phyloP scores from a whole-genome alignment of 2,329 filamentous ascomycete genomes.

The Aureobasidium sp. region DNA sequence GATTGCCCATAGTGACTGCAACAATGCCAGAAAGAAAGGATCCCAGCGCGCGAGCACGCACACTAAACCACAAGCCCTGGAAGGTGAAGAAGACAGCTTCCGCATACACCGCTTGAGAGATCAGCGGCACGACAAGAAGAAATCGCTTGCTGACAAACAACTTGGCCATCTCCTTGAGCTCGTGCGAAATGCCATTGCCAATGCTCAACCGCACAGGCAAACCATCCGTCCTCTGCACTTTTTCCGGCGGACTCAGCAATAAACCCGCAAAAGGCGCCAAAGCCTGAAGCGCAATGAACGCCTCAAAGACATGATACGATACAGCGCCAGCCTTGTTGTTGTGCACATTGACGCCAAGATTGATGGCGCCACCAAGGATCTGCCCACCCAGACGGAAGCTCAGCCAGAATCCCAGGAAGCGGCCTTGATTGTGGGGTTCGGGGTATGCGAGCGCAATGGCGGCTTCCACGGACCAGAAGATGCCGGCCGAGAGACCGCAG shows the following conservation, averaged over 20 bases:
- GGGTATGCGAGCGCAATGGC: constrained; percentile 68
- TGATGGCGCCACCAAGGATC: constrained; percentile 65
- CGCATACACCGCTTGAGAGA: constrained; percentile 63
- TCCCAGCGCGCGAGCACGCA: constrained; percentile 60
- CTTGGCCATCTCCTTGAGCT: constrained; percentile 53
- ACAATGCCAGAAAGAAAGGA: constrained; percentile 65
- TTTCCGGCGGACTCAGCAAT: constrained; percentile 52
- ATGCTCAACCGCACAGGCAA: constrained; percentile 55
- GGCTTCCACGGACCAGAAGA: constrained; percentile 71
- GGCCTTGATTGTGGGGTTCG: constrained; percentile 60
- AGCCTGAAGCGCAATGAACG: constrained; percentile 66
- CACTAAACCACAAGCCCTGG: constrained; percentile 57
- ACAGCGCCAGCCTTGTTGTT: constrained; percentile 55
- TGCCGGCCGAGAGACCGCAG: constrained; percentile 62
- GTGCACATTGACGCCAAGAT: constrained; percentile 58
- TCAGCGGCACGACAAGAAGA: constrained; percentile 58
- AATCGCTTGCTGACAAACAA: constrained; percentile 57
- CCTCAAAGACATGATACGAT: constrained; percentile 59
- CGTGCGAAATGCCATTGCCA: constrained; percentile 47
- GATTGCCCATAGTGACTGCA: constrained; percentile 58
- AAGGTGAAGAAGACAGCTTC: constrained; percentile 68
- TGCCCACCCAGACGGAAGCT: constrained; percentile 56
- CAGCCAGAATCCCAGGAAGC: constrained; percentile 63
- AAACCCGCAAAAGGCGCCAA: constrained; percentile 58
- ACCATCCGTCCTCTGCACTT: constrained; percentile 61